Evolutionary conservation across 805 yeast genomes (phyloP).

Genomic region (Candida qinlingensis): DNA sequence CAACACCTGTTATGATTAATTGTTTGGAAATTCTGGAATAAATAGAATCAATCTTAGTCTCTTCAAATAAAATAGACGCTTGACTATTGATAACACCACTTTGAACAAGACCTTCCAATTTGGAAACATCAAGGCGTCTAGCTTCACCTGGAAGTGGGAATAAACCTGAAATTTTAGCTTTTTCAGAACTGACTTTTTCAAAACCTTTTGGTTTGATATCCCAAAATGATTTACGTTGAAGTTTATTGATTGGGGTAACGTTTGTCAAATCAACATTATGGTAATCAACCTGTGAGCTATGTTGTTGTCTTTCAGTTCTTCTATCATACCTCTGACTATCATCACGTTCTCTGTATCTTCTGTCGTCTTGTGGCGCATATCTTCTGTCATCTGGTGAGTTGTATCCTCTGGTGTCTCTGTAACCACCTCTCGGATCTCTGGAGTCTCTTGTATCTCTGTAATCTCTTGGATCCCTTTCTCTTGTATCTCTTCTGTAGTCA

Average conservation of each 20-base stretch:
- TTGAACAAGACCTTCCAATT: conserved; percentile 26
- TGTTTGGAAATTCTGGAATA: conserved; percentile 25
- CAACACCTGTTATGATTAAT: conserved; percentile 27
- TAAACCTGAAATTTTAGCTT: conserved; percentile 74
- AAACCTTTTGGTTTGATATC: conserved; percentile 68
- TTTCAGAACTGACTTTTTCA: conserved; percentile 66
- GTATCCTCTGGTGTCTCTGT: conserved; percentile 8
- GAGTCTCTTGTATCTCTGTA: conserved; percentile 5
- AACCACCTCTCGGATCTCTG: conserved; percentile 1
- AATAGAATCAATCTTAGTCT: conserved; percentile 24
- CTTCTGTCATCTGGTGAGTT: conserved; percentile 7
- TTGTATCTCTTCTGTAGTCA: conserved; percentile 2
- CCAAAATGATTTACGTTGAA: conserved; percentile 58
- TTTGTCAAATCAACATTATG: conserved; percentile 29
- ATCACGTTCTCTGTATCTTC: background rate
- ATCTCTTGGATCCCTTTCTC: conserved; percentile 3
- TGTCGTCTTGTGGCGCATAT: background rate
- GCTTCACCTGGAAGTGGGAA: conserved; percentile 73
- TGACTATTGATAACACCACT: conserved; percentile 27
- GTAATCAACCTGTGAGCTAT: background rate
- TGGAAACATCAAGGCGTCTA: conserved; percentile 27
- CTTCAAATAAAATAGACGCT: conserved; percentile 30
- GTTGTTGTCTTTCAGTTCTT: conserved; percentile 11
- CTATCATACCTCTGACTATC: background rate
- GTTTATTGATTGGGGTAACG: conserved; percentile 43